Evolutionary conservation across 2,329 filamentous ascomycete species (phyloP).

Genomic region (Passalora sequoiae): DNA sequence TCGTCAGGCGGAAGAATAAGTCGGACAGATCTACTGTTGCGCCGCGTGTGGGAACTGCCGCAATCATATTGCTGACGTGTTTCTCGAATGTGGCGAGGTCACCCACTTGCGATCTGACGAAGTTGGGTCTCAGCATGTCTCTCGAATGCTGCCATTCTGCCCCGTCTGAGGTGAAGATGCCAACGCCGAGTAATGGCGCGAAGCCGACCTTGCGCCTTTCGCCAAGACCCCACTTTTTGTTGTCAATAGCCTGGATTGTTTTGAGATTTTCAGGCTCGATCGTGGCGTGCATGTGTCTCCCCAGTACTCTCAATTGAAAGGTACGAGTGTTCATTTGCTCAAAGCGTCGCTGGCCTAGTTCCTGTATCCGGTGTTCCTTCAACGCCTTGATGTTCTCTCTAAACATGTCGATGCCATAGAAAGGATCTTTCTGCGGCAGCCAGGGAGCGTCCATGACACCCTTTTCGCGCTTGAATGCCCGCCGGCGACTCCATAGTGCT

Average conservation of each 20-base stretch:
- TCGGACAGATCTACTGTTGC: conserved; percentile 56
- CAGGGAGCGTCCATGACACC: conserved; percentile 45
- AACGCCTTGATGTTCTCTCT: conserved; percentile 37
- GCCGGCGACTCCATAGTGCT: conserved; percentile 34
- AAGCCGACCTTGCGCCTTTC: conserved; percentile 34
- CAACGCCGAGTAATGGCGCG: conserved; percentile 40
- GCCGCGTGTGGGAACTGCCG: conserved; percentile 49
- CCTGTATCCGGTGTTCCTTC: conserved; percentile 36
- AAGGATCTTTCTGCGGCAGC: conserved; percentile 50
- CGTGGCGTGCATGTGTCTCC: conserved; percentile 36
- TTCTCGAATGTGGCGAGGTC: conserved; percentile 55
- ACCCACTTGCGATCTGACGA: conserved; percentile 48
- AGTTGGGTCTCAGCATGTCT: conserved; percentile 51
- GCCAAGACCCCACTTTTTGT: conserved; percentile 45
- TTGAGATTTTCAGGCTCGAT: conserved; percentile 48
- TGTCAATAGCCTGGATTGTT: conserved; percentile 41
- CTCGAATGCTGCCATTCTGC: conserved; percentile 35
- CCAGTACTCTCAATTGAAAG: conserved; percentile 37
- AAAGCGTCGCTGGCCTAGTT: conserved; percentile 33
- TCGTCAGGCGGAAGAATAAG: conserved; percentile 60
- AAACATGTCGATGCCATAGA: conserved; percentile 52
- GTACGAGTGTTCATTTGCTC: conserved; percentile 30
- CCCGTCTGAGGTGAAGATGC: conserved; percentile 45
- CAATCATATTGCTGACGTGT: conserved; percentile 55
- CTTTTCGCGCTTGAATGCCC: conserved; percentile 38